Conservation (phyloP, 139 green algal genomes). For the Ettlia oleoabundans region DNA sequence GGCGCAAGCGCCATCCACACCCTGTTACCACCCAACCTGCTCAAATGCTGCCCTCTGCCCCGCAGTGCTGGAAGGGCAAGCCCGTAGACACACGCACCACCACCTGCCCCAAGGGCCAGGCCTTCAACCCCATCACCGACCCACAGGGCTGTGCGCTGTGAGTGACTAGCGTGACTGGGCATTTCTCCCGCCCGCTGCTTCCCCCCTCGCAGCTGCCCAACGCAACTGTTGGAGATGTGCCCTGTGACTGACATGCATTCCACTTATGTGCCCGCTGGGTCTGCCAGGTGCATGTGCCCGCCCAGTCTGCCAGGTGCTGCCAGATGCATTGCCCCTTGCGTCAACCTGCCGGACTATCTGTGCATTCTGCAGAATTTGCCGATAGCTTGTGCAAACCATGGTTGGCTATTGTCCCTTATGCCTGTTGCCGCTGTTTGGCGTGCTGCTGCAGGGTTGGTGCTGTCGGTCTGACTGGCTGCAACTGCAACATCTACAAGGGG, state of each 20-base stretch:
- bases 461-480: slow-evolving; percentile 10
- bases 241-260: no score
- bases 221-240: no score
- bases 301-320: background rate
- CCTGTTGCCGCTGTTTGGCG: background rate
- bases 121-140: background rate
- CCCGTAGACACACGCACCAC: background rate
- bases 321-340: no score
- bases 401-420: background rate
- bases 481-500: slow-evolving; percentile 13
- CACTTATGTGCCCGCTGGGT: background rate
- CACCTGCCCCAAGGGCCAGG: background rate
- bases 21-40: background rate
- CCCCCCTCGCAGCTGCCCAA: no score
- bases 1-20: background rate
- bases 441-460: background rate
- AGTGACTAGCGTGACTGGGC: background rate
- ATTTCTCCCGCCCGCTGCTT: no score
- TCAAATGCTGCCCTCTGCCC: background rate
- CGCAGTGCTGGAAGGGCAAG: slow-evolving; percentile 8
- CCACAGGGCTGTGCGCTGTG: background rate
- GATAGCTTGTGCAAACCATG: background rate
- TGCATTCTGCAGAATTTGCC: background rate
- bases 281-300: no score
- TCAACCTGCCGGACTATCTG: background rate